These are phyloP conservation scores for Suillus plorans DNA, from an alignment of 768 basidiomycete genomes.

Conservation along the genomic window DNA sequence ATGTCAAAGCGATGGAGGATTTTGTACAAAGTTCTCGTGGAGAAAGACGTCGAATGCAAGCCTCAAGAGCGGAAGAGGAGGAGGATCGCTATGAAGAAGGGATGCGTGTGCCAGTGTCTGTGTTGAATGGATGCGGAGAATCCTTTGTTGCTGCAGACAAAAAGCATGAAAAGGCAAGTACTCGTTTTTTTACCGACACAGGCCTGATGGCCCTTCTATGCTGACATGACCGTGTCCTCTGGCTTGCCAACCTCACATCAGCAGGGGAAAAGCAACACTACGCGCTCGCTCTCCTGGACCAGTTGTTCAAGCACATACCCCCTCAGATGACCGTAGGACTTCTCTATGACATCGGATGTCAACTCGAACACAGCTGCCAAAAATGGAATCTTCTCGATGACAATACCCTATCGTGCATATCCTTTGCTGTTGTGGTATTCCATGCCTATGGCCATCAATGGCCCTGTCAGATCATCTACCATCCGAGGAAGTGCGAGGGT, in stretches of 20 bases:
- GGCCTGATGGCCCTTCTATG: slow-evolving; percentile 19
- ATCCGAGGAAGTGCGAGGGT: slow-evolving; percentile 30
- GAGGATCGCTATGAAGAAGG: slow-evolving; percentile 18
- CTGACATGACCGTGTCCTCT: slow-evolving; percentile 18
- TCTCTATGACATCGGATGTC: slow-evolving; percentile 27
- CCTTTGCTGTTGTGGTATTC: slow-evolving; percentile 32
- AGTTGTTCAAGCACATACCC: slow-evolving; percentile 20
- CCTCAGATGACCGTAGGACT: slow-evolving; percentile 11
- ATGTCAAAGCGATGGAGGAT: slow-evolving; percentile 20
- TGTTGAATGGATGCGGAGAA: slow-evolving; percentile 32
- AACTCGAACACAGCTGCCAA: slow-evolving; percentile 18
- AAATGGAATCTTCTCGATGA: slow-evolving; percentile 1
- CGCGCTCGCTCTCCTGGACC: slow-evolving; percentile 17
- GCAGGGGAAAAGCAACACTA: slow-evolving; percentile 20
- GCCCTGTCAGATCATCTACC: slow-evolving; percentile 35
- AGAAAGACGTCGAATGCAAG: neutral
- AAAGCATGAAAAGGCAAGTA: slow-evolving; percentile 18
- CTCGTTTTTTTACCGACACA: slow-evolving; percentile 16
- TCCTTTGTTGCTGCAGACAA: slow-evolving; percentile 25
- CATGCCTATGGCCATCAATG: slow-evolving; percentile 37
- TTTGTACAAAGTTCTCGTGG: neutral
- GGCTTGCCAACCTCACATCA: slow-evolving; percentile 18
- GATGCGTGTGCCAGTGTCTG: slow-evolving; percentile 27
- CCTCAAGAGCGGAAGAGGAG: neutral
- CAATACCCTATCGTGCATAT: slow-evolving; percentile 9